These are phyloP conservation scores for Aethionema arabicum DNA, from an alignment of 345 rosid species.

Conservation along the genomic window DNA sequence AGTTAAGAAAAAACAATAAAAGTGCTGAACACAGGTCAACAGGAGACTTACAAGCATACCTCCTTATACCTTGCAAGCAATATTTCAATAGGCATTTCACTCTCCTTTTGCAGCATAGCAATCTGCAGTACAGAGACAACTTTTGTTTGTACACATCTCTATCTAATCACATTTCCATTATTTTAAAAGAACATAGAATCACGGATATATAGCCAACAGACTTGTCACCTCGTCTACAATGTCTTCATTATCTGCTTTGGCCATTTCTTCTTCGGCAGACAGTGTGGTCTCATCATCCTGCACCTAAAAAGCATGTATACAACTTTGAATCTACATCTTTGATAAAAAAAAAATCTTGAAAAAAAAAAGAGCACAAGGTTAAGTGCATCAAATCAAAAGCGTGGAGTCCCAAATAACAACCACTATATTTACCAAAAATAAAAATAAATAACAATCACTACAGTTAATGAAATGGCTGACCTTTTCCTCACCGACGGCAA, in stretches of 20 bases:
- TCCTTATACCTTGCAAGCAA: conserved; percentile 92
- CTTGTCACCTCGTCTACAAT: conserved; percentile 68
- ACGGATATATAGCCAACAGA: conserved; percentile 15
- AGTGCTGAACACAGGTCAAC: conserved; percentile 26
- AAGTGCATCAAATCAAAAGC: conserved; percentile 20
- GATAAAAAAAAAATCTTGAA: background rate
- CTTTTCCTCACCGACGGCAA: conserved; percentile 76
- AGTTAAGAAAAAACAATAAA: conserved; percentile 29
- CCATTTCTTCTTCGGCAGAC: conserved; percentile 83
- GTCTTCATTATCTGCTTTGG: conserved; percentile 64
- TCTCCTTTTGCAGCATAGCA: conserved; percentile 79
- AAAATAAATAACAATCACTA: conserved; percentile 5
- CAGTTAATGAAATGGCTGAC: conserved; percentile 43
- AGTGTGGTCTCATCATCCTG: conserved; percentile 97
- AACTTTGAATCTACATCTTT: conserved; percentile 17
- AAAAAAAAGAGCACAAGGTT: conserved; percentile 13
- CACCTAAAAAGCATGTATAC: conserved; percentile 26
- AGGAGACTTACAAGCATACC: conserved; percentile 57
- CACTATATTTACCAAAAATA: too few species aligned
- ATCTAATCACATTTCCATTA: conserved; percentile 13
- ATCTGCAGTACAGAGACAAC: conserved; percentile 54
- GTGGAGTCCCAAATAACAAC: background rate
- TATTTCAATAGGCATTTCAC: conserved; percentile 83
- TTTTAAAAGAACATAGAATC: conserved; percentile 27
- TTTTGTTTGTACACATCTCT: conserved; percentile 26